Evolutionary conservation across 805 yeast genomes (phyloP).

Genomic region (Yamadazyma phyllophila): DNA sequence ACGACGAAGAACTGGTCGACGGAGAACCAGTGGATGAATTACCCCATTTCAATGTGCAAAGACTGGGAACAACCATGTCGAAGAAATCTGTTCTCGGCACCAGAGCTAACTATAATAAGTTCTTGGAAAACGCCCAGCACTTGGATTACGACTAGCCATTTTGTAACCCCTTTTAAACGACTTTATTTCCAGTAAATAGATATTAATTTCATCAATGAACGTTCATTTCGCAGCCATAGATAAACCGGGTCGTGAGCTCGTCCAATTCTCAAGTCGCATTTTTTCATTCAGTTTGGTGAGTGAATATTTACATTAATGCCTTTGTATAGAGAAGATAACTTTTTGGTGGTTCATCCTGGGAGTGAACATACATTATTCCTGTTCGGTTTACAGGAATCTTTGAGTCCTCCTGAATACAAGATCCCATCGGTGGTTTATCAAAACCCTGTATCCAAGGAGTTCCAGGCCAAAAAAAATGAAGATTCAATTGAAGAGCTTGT

Average conservation of each 20-base stretch:
- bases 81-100: constrained; percentile 40
- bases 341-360: constrained; percentile 72
- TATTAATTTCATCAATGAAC: too few species aligned
- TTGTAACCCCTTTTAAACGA: too few species aligned
- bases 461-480: constrained; percentile 36
- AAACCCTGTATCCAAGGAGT: constrained; percentile 35
- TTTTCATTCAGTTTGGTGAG: neutral
- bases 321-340: constrained; percentile 44
- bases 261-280: constrained; percentile 2
- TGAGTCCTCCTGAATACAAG: constrained; percentile 70
- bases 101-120: constrained; percentile 35
- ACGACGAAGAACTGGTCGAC: constrained; percentile 7
- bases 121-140: constrained; percentile 30
- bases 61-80: constrained; percentile 31
- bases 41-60: constrained; percentile 12
- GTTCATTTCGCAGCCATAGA: neutral
- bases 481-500: constrained; percentile 19
- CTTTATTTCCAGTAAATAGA: too few species aligned
- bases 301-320: constrained; percentile 30
- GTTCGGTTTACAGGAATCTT: constrained; percentile 73
- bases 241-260: neutral
- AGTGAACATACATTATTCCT: constrained; percentile 71
- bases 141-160: constrained; percentile 9
- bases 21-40: constrained; percentile 1
- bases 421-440: constrained; percentile 77